These are phyloP conservation scores for Rhinocladiella similis DNA, from an alignment of 2,329 filamentous ascomycete genomes.

Conservation along the genomic window DNA sequence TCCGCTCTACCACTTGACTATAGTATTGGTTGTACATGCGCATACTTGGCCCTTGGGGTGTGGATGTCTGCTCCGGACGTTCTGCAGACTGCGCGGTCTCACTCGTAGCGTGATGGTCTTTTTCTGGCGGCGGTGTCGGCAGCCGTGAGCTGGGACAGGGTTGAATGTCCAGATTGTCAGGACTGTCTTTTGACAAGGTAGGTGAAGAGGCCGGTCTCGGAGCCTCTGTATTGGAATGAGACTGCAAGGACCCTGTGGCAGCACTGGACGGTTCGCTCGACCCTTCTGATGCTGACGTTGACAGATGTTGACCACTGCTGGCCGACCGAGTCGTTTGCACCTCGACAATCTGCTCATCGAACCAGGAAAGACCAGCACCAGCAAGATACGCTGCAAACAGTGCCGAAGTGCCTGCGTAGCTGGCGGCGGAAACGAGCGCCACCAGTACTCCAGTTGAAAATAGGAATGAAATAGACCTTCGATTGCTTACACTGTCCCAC, in stretches of 20 bases:
- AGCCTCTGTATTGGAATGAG: no score
- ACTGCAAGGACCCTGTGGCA: no score
- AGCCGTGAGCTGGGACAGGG: not conserved
- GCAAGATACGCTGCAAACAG: constrained; percentile 61
- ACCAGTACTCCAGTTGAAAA: constrained; percentile 48
- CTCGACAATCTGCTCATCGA: constrained; percentile 37
- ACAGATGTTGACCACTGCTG: not conserved
- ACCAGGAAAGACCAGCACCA: constrained; percentile 53
- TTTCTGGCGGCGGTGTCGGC: constrained; percentile 13
- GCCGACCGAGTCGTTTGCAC: not conserved
- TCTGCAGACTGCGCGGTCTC: not conserved
- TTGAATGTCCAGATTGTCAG: no score
- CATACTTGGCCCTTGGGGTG: constrained; percentile 26
- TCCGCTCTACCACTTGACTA: constrained; percentile 44
- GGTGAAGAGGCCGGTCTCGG: no score
- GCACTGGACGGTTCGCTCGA: not conserved
- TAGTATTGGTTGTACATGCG: constrained; percentile 50
- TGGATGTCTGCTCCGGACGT: not conserved
- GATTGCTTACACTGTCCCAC: not conserved
- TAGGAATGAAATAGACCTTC: constrained; percentile 32
- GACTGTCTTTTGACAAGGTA: no score
- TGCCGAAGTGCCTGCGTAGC: constrained; percentile 57
- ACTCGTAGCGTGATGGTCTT: not conserved
- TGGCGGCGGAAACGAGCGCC: constrained; percentile 49
- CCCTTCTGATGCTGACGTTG: not conserved